Percentiles rank a stretch among this genome's conserved stretches.
These are phyloP conservation scores for Paramecium caudatum DNA, from an alignment of 73 alveolate species.

Conservation along the genomic window DNA sequence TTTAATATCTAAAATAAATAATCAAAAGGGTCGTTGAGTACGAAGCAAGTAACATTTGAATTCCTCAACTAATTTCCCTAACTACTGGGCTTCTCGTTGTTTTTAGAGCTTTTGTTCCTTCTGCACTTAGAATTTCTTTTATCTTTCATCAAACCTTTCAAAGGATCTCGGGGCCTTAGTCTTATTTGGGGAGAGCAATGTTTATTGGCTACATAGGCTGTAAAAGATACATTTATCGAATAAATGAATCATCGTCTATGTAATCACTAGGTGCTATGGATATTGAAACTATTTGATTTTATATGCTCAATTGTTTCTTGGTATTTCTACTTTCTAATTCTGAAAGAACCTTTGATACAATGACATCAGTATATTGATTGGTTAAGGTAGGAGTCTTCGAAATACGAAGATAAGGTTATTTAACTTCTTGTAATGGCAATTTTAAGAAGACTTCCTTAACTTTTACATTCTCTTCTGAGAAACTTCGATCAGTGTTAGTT, in stretches of 20 bases:
- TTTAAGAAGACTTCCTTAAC: constrained; percentile 20
- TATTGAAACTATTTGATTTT: neutral
- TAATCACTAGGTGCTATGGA: neutral
- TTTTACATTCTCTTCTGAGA: neutral
- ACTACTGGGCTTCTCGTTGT: neutral
- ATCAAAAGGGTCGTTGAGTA: neutral
- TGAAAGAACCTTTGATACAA: neutral
- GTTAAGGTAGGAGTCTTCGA: neutral
- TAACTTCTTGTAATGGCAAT: constrained; percentile 3
- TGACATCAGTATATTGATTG: neutral
- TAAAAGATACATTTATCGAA: neutral
- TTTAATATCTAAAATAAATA: neutral
- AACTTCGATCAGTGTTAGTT: neutral
- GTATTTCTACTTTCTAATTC: constrained; percentile 12
- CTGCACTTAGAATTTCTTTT: neutral
- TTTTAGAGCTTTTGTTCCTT: neutral
- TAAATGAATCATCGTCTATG: constrained; percentile 42
- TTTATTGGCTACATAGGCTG: neutral
- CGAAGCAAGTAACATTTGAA: neutral
- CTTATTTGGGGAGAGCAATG: neutral
- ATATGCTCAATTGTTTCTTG: neutral
- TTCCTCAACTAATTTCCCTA: neutral
- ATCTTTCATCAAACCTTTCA: neutral
- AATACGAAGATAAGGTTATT: constrained; percentile 23
- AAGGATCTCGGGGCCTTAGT: neutral